phyloP scores from a whole-genome alignment of 129 eudicot species.

The Scalesia atractyloides region DNA sequence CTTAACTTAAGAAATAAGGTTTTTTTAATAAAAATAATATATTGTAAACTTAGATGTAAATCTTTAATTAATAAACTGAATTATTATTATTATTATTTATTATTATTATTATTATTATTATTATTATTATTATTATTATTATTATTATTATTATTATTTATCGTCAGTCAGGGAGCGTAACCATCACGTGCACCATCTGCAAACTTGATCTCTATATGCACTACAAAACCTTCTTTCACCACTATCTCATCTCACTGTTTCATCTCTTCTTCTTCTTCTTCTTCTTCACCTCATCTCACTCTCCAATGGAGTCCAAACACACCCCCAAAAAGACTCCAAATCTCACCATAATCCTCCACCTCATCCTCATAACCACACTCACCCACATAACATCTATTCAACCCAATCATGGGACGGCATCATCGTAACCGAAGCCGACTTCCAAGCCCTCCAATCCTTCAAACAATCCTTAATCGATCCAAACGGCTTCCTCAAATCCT shows the following conservation, averaged over 20 bases:
- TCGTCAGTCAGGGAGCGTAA: conserved; percentile 16
- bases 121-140: too few relatives aligned
- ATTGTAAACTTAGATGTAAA: too few relatives aligned
- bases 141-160: neutral
- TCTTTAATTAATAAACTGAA: too few relatives aligned
- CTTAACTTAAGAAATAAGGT: too few relatives aligned
- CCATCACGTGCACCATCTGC: conserved; percentile 29
- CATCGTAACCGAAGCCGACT: conserved; percentile 51
- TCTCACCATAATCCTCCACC: conserved; percentile 15
- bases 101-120: neutral
- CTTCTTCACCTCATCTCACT: neutral
- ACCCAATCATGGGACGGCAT: conserved; percentile 41
- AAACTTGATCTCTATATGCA: conserved; percentile 30
- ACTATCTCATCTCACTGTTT: conserved; percentile 26
- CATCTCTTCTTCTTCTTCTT: conserved; percentile 8
- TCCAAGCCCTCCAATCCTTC: conserved; percentile 57
- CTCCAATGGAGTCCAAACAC: conserved; percentile 23
- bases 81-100: too few relatives aligned
- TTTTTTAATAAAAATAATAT: too few relatives aligned
- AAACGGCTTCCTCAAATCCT: conserved; percentile 37
- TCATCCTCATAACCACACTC: conserved; percentile 3
- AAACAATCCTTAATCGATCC: conserved; percentile 38
- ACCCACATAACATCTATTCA: conserved; percentile 17
- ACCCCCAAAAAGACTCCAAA: conserved; percentile 19
- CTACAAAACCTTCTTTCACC: conserved; percentile 29